These are phyloP conservation scores for Leccinum barrowsii DNA, from an alignment of 768 basidiomycete genomes.

Conservation along the genomic window DNA sequence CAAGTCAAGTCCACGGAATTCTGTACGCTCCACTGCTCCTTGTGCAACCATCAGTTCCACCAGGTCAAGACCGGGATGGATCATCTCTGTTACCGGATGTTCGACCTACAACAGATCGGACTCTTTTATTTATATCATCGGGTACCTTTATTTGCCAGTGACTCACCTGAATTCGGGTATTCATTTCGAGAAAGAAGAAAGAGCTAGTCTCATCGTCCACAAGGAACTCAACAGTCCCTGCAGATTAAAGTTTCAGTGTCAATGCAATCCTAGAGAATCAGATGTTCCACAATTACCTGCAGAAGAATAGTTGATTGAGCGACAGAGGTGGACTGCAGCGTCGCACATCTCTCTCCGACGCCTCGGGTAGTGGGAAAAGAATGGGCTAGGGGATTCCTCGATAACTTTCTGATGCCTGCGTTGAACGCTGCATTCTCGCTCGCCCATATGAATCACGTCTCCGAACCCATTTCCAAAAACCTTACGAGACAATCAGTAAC, in stretches of 20 bases:
- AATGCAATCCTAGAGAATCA: not conserved
- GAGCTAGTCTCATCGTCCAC: conserved; percentile 48
- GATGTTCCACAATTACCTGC: conserved; percentile 39
- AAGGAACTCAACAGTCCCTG: conserved; percentile 68
- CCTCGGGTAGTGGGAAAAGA: conserved; percentile 42
- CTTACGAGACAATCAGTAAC: conserved; percentile 28
- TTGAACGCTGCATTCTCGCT: conserved; percentile 69
- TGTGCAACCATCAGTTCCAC: conserved; percentile 64
- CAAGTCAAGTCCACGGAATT: conserved; percentile 12
- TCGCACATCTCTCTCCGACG: conserved; percentile 45
- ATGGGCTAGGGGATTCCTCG: conserved; percentile 66
- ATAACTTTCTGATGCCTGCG: conserved; percentile 71
- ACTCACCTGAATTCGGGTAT: conserved; percentile 56
- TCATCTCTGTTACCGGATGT: conserved; percentile 60
- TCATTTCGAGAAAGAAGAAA: conserved; percentile 74
- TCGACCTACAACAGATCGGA: conserved; percentile 46
- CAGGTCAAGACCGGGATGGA: conserved; percentile 54
- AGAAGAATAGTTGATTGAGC: conserved; percentile 51
- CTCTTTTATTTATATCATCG: not conserved
- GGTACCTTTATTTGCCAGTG: not conserved
- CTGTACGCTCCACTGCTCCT: conserved; percentile 38
- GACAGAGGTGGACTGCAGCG: conserved; percentile 50
- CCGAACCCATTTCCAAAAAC: conserved; percentile 65
- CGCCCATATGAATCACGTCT: conserved; percentile 59
- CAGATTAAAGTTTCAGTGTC: not conserved